These are phyloP conservation scores for Ogataea paradorogensis DNA, from an alignment of 805 yeast genomes.

Conservation along the genomic window DNA sequence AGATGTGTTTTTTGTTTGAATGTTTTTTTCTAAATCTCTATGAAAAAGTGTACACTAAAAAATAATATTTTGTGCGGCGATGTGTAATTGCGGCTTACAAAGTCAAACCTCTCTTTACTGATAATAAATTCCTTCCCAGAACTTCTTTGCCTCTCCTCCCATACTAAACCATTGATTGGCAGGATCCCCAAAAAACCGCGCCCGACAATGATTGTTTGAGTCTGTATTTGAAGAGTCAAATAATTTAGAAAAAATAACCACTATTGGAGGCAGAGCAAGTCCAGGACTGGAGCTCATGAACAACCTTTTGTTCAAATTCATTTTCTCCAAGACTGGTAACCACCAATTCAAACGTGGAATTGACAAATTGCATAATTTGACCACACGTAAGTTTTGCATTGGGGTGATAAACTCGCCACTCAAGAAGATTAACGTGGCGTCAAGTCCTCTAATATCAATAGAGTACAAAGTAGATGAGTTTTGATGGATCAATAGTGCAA, in stretches of 20 bases:
- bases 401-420: constrained; percentile 3
- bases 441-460: constrained; percentile 23
- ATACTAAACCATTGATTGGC: constrained; percentile 19
- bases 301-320: constrained; percentile 14
- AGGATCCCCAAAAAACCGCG: constrained; percentile 23
- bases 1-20: neutral
- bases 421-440: constrained; percentile 20
- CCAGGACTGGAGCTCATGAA: constrained; percentile 7
- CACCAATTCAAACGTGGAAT: constrained; percentile 26
- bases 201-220: constrained; percentile 13
- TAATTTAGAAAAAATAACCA: constrained; percentile 31
- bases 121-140: constrained; percentile 18
- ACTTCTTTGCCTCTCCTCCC: constrained; percentile 15
- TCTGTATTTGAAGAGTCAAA: constrained; percentile 30
- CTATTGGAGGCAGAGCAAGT: constrained; percentile 20
- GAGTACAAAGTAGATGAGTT: constrained; percentile 16
- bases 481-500: constrained; percentile 14
- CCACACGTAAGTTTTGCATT: constrained; percentile 13
- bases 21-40: constrained; percentile 4
- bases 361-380: constrained; percentile 22
- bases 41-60: constrained; percentile 4
- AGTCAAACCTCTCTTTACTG: constrained; percentile 2
- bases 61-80: constrained; percentile 1
- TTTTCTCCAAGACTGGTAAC: constrained; percentile 21
- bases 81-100: neutral